Evolutionary conservation across 768 basidiomycete species (phyloP).

Genomic region (Boletus tylopilopsis): DNA sequence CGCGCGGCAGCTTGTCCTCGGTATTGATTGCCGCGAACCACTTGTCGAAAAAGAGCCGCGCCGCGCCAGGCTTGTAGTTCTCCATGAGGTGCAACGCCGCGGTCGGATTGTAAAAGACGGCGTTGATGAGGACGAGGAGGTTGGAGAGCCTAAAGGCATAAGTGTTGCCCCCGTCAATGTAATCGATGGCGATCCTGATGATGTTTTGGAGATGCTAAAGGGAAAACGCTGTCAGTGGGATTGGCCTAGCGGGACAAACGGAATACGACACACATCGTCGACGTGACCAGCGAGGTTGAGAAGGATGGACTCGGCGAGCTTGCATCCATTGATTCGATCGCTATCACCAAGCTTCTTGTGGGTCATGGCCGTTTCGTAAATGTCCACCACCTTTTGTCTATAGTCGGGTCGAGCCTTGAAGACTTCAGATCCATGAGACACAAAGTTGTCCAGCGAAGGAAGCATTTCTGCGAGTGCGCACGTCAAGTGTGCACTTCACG

Average conservation of each 20-base stretch:
- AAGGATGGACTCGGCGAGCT: constrained; percentile 77
- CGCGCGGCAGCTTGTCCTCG: constrained; percentile 62
- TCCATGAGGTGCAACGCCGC: constrained; percentile 78
- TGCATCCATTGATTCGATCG: constrained; percentile 81
- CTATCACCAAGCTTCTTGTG: constrained; percentile 74
- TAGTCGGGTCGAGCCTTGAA: constrained; percentile 75
- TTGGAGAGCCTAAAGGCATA: constrained; percentile 67
- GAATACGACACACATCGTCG: constrained; percentile 59
- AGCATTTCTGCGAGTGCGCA: constrained; percentile 64
- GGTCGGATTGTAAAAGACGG: constrained; percentile 78
- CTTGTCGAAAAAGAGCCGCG: constrained; percentile 74
- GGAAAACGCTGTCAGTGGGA: not conserved
- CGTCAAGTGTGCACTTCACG: not conserved
- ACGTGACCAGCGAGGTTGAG: constrained; percentile 74
- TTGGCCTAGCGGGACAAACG: not conserved
- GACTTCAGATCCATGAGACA: constrained; percentile 76
- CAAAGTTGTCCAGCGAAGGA: constrained; percentile 82
- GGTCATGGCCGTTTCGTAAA: constrained; percentile 72
- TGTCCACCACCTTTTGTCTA: constrained; percentile 75
- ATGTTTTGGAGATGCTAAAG: constrained; percentile 61
- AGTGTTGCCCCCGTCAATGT: constrained; percentile 61
- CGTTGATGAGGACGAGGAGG: constrained; percentile 79
- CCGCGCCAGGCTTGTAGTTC: constrained; percentile 48
- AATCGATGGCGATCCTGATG: constrained; percentile 55
- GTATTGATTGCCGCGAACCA: constrained; percentile 77